These are phyloP conservation scores for Calonectria honghensis DNA, from an alignment of 2,329 filamentous ascomycete species.

Conservation along the genomic window DNA sequence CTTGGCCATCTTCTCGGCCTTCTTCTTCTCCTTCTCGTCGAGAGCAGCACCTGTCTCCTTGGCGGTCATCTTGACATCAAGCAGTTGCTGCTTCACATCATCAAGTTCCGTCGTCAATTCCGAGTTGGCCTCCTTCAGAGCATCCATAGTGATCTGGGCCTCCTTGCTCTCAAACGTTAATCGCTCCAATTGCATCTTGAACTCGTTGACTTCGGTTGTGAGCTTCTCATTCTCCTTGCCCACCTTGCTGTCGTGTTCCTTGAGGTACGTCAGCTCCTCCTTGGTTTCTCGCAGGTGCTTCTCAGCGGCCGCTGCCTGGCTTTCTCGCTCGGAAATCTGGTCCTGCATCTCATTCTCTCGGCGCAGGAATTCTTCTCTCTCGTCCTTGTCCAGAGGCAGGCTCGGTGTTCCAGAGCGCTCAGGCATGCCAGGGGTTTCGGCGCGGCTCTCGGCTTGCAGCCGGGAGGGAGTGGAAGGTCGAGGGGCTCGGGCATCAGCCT, in stretches of 20 bases:
- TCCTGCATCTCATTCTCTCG: conserved; percentile 98
- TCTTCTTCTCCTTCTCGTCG: conserved; percentile 98
- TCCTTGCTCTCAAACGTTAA: conserved; percentile 97
- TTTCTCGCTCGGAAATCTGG: conserved; percentile 94
- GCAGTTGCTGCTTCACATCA: conserved; percentile 95
- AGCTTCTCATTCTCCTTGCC: conserved; percentile 94
- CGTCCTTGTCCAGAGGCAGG: conserved; percentile 93
- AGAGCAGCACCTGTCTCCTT: conserved; percentile 93
- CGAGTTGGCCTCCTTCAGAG: conserved; percentile 94
- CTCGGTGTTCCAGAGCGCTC: conserved; percentile 92
- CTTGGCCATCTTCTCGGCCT: conserved; percentile 99
- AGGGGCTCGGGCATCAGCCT: conserved; percentile 66
- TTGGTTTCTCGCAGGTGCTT: conserved; percentile 87
- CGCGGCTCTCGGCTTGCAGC: conserved; percentile 73
- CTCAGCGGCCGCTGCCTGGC: conserved; percentile 85
- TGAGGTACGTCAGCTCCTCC: conserved; percentile 89
- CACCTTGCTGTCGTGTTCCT: conserved; percentile 88
- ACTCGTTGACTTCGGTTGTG: conserved; percentile 89
- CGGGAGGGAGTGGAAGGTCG: conserved; percentile 73
- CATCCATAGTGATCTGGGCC: conserved; percentile 97
- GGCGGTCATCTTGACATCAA: conserved; percentile 97
- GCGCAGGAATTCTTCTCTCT: conserved; percentile 95
- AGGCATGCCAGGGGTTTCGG: conserved; percentile 79
- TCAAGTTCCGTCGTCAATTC: conserved; percentile 95
- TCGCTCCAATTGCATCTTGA: conserved; percentile 97